These are phyloP conservation scores for Macrolepiota albuminosa DNA, from an alignment of 768 basidiomycete genomes.

Conservation along the genomic window DNA sequence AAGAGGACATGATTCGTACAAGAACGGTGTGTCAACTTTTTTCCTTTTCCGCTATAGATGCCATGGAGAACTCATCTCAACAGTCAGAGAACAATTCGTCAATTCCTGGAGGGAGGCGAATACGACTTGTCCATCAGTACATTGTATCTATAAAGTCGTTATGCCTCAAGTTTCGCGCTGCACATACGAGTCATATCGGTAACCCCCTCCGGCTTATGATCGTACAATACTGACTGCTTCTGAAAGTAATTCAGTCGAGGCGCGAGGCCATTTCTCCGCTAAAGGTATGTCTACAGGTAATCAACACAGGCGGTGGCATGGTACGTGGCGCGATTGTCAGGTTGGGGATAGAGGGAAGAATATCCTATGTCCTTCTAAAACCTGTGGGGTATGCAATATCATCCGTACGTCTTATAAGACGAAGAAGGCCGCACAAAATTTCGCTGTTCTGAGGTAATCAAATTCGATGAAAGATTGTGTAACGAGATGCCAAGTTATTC, in stretches of 20 bases:
- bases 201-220: neutral
- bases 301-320: conserved; percentile 73
- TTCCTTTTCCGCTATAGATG: neutral
- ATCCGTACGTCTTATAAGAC: conserved; percentile 61
- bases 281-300: conserved; percentile 56
- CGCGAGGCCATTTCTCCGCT: conserved; percentile 15
- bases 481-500: neutral
- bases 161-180: conserved; percentile 41
- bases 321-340: conserved; percentile 60
- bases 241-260: conserved; percentile 49
- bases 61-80: conserved; percentile 65
- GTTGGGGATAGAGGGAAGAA: conserved; percentile 55
- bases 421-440: conserved; percentile 47
- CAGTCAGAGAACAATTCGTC: conserved; percentile 25
- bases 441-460: conserved; percentile 58
- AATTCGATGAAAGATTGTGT: conserved; percentile 4
- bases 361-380: conserved; percentile 48
- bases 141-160: conserved; percentile 61
- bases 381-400: conserved; percentile 61
- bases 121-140: conserved; percentile 53
- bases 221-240: neutral
- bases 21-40: conserved; percentile 44
- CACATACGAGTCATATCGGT: conserved; percentile 60
- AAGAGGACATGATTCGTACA: conserved; percentile 54
- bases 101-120: conserved; percentile 49